Conservation (phyloP, 176 grass and related monocot genomes). For the Aegilops sharonensis region DNA sequence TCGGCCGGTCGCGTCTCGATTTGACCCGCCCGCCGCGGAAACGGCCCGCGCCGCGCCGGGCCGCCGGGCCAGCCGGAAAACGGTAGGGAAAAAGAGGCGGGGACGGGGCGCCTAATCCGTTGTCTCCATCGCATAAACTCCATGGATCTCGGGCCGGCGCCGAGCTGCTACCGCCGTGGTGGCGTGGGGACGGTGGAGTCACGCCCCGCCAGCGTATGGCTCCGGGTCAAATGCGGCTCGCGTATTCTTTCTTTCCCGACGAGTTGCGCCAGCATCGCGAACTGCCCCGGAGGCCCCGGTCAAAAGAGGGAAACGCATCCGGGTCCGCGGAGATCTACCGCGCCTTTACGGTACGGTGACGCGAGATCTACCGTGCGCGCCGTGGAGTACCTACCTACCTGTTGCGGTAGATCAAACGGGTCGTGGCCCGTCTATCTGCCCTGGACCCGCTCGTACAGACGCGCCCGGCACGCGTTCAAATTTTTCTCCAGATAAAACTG, state of each 20-base stretch:
- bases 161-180: neutral
- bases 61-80: neutral
- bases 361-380: neutral
- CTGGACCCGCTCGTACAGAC: neutral
- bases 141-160: neutral
- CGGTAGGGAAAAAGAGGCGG: neutral
- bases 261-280: no score
- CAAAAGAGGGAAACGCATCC: neutral
- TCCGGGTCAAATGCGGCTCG: neutral
- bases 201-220: neutral
- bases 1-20: neutral
- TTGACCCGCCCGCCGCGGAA: neutral
- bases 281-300: neutral
- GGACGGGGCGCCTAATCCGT: neutral
- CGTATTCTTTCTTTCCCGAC: neutral
- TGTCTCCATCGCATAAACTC: neutral
- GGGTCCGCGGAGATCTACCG: neutral
- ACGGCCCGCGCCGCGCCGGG: neutral
- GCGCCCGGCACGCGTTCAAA: neutral
- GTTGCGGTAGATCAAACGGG: no score
- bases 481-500: neutral
- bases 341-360: conserved; percentile 17
- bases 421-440: neutral
- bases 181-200: neutral
- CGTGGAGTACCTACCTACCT: neutral